Evolutionary conservation across 1,284 basidiomycete species (phyloP).

Genomic region (Phellopilus nigrolimitatus): DNA sequence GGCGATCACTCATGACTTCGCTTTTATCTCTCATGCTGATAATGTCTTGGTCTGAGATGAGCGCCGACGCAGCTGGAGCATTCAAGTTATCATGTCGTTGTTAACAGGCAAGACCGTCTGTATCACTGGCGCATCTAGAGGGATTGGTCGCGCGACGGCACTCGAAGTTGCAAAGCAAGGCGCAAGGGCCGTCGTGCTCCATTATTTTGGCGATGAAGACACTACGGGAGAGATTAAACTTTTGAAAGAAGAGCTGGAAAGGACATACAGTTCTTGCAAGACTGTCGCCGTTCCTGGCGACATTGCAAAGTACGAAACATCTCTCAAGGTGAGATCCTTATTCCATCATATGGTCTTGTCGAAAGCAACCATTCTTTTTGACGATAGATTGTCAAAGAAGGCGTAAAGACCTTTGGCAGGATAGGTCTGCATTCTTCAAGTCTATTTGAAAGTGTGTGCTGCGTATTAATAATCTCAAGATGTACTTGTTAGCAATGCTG

Average conservation of each 20-base stretch:
- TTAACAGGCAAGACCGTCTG: slow-evolving; percentile 61
- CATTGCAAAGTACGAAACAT: slow-evolving; percentile 59
- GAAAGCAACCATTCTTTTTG: neutral
- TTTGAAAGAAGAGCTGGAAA: slow-evolving; percentile 44
- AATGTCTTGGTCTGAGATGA: too few relatives aligned
- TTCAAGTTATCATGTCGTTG: slow-evolving; percentile 40
- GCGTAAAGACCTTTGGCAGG: slow-evolving; percentile 55
- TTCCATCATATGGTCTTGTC: neutral
- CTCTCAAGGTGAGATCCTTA: slow-evolving; percentile 42
- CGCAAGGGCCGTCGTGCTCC: slow-evolving; percentile 62
- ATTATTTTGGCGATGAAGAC: slow-evolving; percentile 61
- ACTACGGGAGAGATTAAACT: slow-evolving; percentile 48
- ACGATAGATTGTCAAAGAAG: slow-evolving; percentile 58
- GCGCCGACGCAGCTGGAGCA: too few relatives aligned
- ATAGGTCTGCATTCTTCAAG: slow-evolving; percentile 53
- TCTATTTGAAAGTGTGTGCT: slow-evolving; percentile 27
- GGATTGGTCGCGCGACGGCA: slow-evolving; percentile 77
- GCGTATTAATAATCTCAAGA: slow-evolving; percentile 27
- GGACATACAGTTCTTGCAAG: slow-evolving; percentile 30
- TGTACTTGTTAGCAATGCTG: slow-evolving; percentile 67
- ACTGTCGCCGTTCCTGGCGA: slow-evolving; percentile 55
- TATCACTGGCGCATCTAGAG: slow-evolving; percentile 74
- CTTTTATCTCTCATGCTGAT: too few relatives aligned
- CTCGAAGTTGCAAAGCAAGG: slow-evolving; percentile 61
- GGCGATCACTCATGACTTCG: too few relatives aligned